phyloP scores from a whole-genome alignment of 2,329 filamentous ascomycete species.

The Scleromitrula shiraiana region DNA sequence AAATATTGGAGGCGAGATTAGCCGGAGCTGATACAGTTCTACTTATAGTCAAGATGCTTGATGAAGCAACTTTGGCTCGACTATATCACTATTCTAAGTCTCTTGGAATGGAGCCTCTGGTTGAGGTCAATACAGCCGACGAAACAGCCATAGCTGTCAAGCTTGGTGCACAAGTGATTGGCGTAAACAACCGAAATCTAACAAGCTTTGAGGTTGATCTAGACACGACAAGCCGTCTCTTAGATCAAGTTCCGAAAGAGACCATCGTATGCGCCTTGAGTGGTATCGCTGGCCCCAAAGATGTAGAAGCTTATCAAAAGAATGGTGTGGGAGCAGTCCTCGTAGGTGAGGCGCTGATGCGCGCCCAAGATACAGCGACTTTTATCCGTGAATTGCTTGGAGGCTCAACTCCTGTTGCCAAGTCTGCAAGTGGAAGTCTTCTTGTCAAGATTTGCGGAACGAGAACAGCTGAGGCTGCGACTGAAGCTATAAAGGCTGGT shows the following conservation, averaged over 20 bases:
- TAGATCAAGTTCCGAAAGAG: conserved; percentile 75
- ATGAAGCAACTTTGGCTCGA: conserved; percentile 60
- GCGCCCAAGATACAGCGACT: conserved; percentile 68
- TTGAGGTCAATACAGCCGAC: conserved; percentile 90
- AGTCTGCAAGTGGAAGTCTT: conserved; percentile 38
- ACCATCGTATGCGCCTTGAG: conserved; percentile 91
- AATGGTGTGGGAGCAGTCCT: conserved; percentile 90
- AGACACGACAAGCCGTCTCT: conserved; percentile 79
- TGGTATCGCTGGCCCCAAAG: conserved; percentile 81
- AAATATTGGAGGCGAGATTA: conserved; percentile 88
- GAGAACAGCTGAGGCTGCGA: conserved; percentile 70
- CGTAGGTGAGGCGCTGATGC: conserved; percentile 94
- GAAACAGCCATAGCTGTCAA: conserved; percentile 87
- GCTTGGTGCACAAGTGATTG: conserved; percentile 83
- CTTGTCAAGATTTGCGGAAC: conserved; percentile 96
- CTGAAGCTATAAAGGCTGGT: conserved; percentile 72
- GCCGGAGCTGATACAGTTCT: conserved; percentile 92
- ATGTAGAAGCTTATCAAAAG: conserved; percentile 79
- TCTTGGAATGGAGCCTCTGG: conserved; percentile 93
- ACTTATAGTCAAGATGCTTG: conserved; percentile 97
- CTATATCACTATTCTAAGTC: conserved; percentile 85
- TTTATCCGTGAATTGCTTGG: conserved; percentile 85
- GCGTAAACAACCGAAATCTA: conserved; percentile 95
- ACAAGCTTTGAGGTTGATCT: conserved; percentile 97
- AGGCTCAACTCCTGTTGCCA: conserved; percentile 33